These are phyloP conservation scores for Diplodia scrobiculata DNA, from an alignment of 2,329 filamentous ascomycete genomes.

Conservation along the genomic window DNA sequence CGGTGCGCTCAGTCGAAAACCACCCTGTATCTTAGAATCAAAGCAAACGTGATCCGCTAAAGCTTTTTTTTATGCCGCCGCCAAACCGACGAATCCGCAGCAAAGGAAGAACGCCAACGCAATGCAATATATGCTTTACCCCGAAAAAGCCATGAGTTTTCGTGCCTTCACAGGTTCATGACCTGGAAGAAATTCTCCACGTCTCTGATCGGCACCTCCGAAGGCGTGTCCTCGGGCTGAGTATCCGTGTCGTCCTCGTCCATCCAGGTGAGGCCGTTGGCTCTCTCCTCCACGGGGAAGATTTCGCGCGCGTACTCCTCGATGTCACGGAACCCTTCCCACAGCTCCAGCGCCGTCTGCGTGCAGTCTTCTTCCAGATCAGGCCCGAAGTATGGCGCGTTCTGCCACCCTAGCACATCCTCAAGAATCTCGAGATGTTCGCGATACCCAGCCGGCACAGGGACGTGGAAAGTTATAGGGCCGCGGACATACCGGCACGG, in stretches of 20 bases:
- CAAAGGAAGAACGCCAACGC: conserved; percentile 25
- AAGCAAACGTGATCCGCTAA: conserved; percentile 4
- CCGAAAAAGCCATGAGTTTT: neutral
- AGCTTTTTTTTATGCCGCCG: conserved; percentile 14
- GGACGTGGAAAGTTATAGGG: conserved; percentile 80
- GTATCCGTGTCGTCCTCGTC: conserved; percentile 48
- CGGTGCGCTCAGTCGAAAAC: conserved; percentile 1
- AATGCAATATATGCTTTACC: conserved; percentile 27
- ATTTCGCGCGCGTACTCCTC: conserved; percentile 95
- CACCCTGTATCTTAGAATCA: conserved; percentile 1
- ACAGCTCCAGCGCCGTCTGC: conserved; percentile 74
- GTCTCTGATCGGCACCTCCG: conserved; percentile 23
- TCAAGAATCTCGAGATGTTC: conserved; percentile 75
- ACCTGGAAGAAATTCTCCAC: conserved; percentile 29
- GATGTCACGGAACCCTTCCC: conserved; percentile 87
- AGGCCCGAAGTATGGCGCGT: conserved; percentile 65
- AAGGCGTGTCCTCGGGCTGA: conserved; percentile 21
- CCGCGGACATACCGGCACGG: conserved; percentile 76
- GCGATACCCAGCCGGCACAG: conserved; percentile 83
- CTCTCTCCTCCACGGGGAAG: conserved; percentile 90
- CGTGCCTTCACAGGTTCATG: conserved; percentile 28
- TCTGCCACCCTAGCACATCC: conserved; percentile 60
- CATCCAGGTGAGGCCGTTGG: conserved; percentile 96
- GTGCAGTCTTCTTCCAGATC: conserved; percentile 65
- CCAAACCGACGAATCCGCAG: neutral